Conservation (phyloP, 2,329 filamentous ascomycete genomes). For the Aspergillus viridinutans region DNA sequence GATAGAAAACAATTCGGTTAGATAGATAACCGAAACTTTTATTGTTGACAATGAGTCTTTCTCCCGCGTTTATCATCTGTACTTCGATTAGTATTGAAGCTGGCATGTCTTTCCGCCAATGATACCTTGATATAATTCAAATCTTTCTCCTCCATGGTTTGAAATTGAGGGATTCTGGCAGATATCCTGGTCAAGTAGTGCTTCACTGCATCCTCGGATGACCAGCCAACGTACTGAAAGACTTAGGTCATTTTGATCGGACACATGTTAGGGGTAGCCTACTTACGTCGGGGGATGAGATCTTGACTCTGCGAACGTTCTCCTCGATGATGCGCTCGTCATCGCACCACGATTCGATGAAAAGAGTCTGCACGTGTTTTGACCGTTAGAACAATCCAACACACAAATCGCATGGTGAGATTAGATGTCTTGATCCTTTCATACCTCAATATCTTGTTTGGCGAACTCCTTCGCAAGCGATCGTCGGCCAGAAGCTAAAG, state of each 20-base stretch:
- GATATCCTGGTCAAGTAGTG: constrained; percentile 88
- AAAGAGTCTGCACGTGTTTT: constrained; percentile 67
- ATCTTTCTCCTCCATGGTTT: constrained; percentile 91
- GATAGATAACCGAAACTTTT: constrained; percentile 95
- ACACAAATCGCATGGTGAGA: not conserved
- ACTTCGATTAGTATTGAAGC: constrained; percentile 9
- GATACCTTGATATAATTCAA: constrained; percentile 84
- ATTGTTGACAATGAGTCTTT: constrained; percentile 92
- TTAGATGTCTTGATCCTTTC: constrained; percentile 5
- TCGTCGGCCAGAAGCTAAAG: constrained; percentile 73
- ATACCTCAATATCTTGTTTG: constrained; percentile 90
- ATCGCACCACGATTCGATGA: constrained; percentile 93
- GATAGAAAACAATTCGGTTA: constrained; percentile 95
- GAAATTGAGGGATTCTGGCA: constrained; percentile 89
- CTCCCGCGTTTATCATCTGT: constrained; percentile 91
- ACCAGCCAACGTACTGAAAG: constrained; percentile 77
- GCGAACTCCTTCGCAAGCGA: constrained; percentile 91
- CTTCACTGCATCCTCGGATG: constrained; percentile 83
- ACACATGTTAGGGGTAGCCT: constrained; percentile 3
- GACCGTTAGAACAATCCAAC: not conserved
- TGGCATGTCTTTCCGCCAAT: not conserved
- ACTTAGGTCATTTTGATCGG: constrained; percentile 5
- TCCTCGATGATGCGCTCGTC: constrained; percentile 92
- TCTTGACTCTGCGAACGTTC: constrained; percentile 96
- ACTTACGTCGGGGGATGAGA: constrained; percentile 86